Evolutionary conservation across 352 stramenopile species (phyloP).

Genomic region (Phytopythium boreale): DNA sequence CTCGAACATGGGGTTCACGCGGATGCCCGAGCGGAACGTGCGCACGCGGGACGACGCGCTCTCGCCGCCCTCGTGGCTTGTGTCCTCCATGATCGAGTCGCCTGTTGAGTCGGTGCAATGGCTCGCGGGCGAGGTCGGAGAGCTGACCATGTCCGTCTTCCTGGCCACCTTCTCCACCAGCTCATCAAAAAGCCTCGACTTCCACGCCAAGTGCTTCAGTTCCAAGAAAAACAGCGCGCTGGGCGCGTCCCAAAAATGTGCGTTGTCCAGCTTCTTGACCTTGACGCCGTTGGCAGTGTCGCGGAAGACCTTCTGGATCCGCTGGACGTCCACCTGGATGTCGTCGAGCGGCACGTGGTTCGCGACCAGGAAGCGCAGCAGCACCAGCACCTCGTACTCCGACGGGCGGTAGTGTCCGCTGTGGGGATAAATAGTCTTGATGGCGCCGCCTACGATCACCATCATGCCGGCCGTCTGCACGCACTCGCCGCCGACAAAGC

Average conservation of each 20-base stretch:
- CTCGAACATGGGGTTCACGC: conserved; percentile 35
- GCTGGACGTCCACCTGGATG: conserved; percentile 94
- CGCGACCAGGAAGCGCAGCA: conserved; percentile 92
- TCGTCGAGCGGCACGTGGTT: conserved; percentile 87
- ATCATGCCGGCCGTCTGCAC: conserved; percentile 97
- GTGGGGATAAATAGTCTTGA: conserved; percentile 96
- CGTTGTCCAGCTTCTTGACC: conserved; percentile 81
- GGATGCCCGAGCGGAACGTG: neutral
- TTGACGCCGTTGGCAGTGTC: conserved; percentile 67
- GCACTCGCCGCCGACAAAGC: conserved; percentile 96
- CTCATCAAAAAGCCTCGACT: conserved; percentile 73
- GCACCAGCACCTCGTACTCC: conserved; percentile 93
- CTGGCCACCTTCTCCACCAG: conserved; percentile 64
- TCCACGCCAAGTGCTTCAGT: conserved; percentile 74
- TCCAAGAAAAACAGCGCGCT: conserved; percentile 73
- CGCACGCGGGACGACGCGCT: neutral
- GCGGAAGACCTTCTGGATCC: conserved; percentile 94
- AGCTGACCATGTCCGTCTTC: conserved; percentile 30
- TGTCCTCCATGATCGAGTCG: conserved; percentile 16
- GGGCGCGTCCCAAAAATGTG: conserved; percentile 82
- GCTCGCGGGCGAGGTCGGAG: neutral
- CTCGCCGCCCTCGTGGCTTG: neutral
- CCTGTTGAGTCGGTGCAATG: neutral
- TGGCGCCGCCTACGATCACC: conserved; percentile 88
- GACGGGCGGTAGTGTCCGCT: conserved; percentile 96